Conservation (phyloP, 306 rosid genomes). For the cucumber (Cucumis sativus) region DNA sequence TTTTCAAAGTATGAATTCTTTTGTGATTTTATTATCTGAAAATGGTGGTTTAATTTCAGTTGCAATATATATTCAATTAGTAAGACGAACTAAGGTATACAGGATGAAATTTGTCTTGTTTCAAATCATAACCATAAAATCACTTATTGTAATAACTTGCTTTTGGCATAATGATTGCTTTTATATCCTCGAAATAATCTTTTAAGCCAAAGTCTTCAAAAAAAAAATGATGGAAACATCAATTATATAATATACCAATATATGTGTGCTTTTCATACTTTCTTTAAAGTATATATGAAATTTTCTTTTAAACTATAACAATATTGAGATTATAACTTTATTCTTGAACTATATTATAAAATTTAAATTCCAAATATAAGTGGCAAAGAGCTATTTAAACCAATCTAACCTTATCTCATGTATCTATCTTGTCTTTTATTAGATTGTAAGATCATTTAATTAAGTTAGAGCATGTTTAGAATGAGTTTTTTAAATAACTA, state of each 20-base stretch:
- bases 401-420: no score
- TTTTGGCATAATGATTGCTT: no score
- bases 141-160: background rate
- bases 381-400: no score
- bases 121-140: background rate
- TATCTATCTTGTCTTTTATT: no score
- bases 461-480: no score
- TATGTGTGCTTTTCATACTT: background rate
- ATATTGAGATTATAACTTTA: background rate
- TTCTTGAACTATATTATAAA: background rate
- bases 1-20: background rate
- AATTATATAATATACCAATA: background rate
- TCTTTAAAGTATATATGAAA: background rate
- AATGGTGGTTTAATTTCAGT: background rate
- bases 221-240: background rate
- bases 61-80: background rate
- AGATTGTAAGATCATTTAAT: no score
- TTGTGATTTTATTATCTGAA: background rate
- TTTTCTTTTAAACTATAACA: background rate
- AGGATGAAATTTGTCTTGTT: background rate
- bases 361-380: no score
- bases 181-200: no score
- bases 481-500: no score
- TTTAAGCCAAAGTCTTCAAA: no score
- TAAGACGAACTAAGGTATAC: background rate